Evolutionary conservation across 2,329 filamentous ascomycete genomes (phyloP).

Genomic region (Claviceps paspali): DNA sequence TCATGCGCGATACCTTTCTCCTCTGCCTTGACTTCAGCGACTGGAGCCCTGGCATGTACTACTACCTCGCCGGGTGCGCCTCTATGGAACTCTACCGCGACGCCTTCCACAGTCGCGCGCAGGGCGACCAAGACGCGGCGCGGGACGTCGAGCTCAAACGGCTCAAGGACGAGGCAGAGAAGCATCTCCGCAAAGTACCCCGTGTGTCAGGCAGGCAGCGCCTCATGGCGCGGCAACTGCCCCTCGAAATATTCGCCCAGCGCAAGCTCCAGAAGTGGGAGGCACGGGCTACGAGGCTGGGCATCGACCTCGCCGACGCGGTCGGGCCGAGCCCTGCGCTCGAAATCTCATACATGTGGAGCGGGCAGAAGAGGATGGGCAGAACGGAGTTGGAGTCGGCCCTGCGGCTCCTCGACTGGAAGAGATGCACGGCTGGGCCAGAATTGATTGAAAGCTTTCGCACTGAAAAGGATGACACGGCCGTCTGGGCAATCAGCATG

Average conservation of each 20-base stretch:
- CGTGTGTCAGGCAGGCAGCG: constrained; percentile 68
- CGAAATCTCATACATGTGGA: constrained; percentile 94
- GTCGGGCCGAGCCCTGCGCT: constrained; percentile 66
- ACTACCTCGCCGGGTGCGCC: constrained; percentile 68
- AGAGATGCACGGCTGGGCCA: constrained; percentile 37
- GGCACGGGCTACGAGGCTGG: constrained; percentile 50
- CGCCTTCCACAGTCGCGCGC: constrained; percentile 27
- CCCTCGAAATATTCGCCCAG: constrained; percentile 73
- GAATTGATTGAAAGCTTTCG: constrained; percentile 29
- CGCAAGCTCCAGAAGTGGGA: constrained; percentile 87
- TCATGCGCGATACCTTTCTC: constrained; percentile 61
- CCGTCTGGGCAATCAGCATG: constrained; percentile 50
- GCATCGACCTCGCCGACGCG: constrained; percentile 59
- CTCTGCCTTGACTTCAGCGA: constrained; percentile 66
- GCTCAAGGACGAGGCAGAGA: constrained; percentile 50
- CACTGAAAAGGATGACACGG: constrained; percentile 42
- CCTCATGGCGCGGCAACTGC: constrained; percentile 78
- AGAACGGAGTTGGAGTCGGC: constrained; percentile 47
- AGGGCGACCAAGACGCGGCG: constrained; percentile 16
- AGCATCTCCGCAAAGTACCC: constrained; percentile 57
- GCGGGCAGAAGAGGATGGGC: constrained; percentile 70
- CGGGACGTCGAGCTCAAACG: constrained; percentile 29
- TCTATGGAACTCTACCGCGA: constrained; percentile 72
- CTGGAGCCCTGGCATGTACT: constrained; percentile 83
- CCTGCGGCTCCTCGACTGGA: constrained; percentile 47